Evolutionary conservation across 2,329 filamentous ascomycete genomes (phyloP).

Genomic region (Coleophoma eucalyptorum): DNA sequence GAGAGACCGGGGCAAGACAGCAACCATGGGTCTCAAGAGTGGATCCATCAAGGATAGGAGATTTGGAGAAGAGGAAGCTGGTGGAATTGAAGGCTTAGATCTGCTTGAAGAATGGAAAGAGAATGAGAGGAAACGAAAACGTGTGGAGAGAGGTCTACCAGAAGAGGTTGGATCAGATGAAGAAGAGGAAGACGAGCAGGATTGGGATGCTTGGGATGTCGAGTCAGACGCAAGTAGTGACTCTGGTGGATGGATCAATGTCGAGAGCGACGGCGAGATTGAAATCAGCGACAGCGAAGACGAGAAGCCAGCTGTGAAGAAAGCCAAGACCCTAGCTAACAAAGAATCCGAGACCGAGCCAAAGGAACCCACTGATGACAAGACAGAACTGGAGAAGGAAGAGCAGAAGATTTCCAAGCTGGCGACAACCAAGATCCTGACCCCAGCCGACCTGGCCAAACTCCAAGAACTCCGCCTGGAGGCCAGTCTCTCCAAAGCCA

Average conservation of each 20-base stretch:
- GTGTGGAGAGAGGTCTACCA: slow-evolving; percentile 63
- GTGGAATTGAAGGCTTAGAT: slow-evolving; percentile 88
- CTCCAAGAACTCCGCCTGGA: slow-evolving; percentile 80
- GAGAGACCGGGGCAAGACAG: slow-evolving; percentile 87
- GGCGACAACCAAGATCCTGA: slow-evolving; percentile 91
- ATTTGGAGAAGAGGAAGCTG: slow-evolving; percentile 77
- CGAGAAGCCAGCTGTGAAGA: slow-evolving; percentile 65
- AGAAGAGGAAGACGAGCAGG: slow-evolving; percentile 56
- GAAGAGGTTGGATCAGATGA: slow-evolving; percentile 59
- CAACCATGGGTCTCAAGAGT: slow-evolving; percentile 73
- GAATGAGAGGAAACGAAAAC: slow-evolving; percentile 75
- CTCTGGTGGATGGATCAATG: slow-evolving; percentile 90
- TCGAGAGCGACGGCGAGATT: slow-evolving; percentile 79
- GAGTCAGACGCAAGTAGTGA: slow-evolving; percentile 30
- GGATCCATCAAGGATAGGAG: slow-evolving; percentile 73
- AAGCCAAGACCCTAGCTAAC: slow-evolving; percentile 42
- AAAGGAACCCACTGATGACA: slow-evolving; percentile 29
- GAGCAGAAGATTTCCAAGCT: slow-evolving; percentile 60
- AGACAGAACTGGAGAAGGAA: slow-evolving; percentile 37
- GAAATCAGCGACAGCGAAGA: slow-evolving; percentile 71
- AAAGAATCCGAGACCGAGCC: slow-evolving; percentile 11
- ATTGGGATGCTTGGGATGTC: slow-evolving; percentile 58
- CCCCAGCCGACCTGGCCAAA: slow-evolving; percentile 92
- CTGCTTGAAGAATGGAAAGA: slow-evolving; percentile 91
- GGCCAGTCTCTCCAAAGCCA: slow-evolving; percentile 64